A percentile compares a stretch with the other conserved stretches of the same genome.
These are phyloP conservation scores for Backusella australiensis DNA, from an alignment of 192 early-diverging fungal genomes.

Conservation along the genomic window DNA sequence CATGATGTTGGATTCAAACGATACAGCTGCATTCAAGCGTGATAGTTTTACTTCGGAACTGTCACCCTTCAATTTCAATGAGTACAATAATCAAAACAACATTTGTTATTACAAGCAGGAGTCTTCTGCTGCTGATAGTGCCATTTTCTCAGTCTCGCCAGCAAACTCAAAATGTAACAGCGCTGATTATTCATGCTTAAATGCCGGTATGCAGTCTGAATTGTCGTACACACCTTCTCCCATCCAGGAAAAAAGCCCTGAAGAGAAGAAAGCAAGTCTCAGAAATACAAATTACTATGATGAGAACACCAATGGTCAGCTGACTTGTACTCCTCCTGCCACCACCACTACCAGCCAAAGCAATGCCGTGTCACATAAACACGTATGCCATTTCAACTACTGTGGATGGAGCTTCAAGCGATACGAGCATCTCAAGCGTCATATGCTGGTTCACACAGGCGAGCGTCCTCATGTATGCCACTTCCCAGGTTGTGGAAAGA, in stretches of 20 bases:
- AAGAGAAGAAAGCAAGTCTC: not conserved
- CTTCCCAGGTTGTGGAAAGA: slow-evolving; percentile 71
- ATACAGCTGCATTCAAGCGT: not conserved
- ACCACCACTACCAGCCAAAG: not conserved
- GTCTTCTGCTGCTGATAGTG: not conserved
- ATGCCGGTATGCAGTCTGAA: not conserved
- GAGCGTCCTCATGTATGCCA: slow-evolving; percentile 69
- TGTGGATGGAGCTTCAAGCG: slow-evolving; percentile 69
- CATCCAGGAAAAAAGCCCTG: not conserved
- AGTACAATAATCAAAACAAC: not conserved
- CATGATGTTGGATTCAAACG: not conserved
- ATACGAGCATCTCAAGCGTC: slow-evolving; percentile 79
- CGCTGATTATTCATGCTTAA: not conserved
- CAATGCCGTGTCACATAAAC: slow-evolving; percentile 29
- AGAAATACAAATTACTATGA: not conserved
- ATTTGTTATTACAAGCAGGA: not conserved
- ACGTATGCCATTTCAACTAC: slow-evolving; percentile 42
- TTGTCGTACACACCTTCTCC: not conserved
- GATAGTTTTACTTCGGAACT: not conserved
- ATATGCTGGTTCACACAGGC: slow-evolving; percentile 75
- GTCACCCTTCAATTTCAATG: not conserved
- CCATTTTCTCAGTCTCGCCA: not conserved
- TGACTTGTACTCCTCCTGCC: not conserved
- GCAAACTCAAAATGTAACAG: not conserved
- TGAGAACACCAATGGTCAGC: not conserved